These are phyloP conservation scores for Rhodotorula sp. DNA, from an alignment of 1,284 basidiomycete species.

Conservation along the genomic window DNA sequence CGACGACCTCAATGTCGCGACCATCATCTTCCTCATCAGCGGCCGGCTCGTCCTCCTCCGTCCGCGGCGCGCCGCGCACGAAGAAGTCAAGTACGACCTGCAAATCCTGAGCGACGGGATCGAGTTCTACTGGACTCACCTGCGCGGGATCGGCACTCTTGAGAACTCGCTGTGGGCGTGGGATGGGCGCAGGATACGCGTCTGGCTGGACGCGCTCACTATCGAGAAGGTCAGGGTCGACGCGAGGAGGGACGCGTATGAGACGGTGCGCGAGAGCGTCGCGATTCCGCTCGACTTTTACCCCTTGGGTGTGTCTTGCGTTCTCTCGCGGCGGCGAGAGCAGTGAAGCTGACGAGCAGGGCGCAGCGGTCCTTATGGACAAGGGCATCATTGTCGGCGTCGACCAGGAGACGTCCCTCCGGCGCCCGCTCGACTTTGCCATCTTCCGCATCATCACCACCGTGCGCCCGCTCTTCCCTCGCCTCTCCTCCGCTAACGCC, in stretches of 20 bases:
- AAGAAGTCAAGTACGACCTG: slow-evolving; percentile 96
- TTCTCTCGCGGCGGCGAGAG: neutral
- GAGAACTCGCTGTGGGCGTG: slow-evolving; percentile 98
- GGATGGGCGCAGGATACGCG: slow-evolving; percentile 81
- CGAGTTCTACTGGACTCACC: slow-evolving; percentile 98
- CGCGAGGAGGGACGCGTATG: slow-evolving; percentile 51
- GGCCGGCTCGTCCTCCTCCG: slow-evolving; percentile 83
- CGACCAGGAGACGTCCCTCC: slow-evolving; percentile 79
- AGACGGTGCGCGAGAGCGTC: slow-evolving; percentile 85
- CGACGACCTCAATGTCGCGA: slow-evolving; percentile 90
- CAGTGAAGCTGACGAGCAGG: slow-evolving; percentile 8
- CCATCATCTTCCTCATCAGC: slow-evolving; percentile 93
- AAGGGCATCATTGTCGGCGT: slow-evolving; percentile 98
- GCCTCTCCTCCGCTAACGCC: neutral
- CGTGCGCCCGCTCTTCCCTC: slow-evolving; percentile 56
- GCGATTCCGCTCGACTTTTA: slow-evolving; percentile 91
- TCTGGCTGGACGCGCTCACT: slow-evolving; percentile 93
- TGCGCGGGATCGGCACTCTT: slow-evolving; percentile 84
- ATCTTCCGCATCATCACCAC: slow-evolving; percentile 90
- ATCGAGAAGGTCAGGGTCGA: slow-evolving; percentile 63
- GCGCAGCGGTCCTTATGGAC: slow-evolving; percentile 88
- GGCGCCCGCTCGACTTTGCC: slow-evolving; percentile 79
- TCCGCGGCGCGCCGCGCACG: slow-evolving; percentile 57
- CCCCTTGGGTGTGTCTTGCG: slow-evolving; percentile 73
- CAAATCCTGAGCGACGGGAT: slow-evolving; percentile 94